Percentiles rank a stretch among this genome's conserved stretches.
These are phyloP conservation scores for Tolypocladium nubicola DNA, from an alignment of 2,329 filamentous ascomycete genomes.

Conservation along the genomic window DNA sequence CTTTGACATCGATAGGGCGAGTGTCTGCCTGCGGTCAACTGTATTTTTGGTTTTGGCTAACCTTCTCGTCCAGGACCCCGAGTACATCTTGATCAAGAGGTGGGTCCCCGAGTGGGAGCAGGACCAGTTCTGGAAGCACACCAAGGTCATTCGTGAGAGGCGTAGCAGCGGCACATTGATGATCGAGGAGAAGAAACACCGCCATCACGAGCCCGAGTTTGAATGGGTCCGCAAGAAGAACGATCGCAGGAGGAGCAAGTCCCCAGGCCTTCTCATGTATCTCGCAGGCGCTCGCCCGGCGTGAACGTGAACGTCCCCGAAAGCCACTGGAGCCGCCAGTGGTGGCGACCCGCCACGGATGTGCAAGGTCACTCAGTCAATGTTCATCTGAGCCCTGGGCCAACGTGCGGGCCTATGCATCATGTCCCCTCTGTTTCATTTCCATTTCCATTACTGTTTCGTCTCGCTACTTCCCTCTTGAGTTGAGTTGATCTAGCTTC, in stretches of 20 bases:
- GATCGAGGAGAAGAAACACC: slow-evolving; percentile 34
- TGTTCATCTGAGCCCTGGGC: neutral
- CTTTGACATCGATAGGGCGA: slow-evolving; percentile 45
- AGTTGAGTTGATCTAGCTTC: neutral
- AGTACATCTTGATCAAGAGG: slow-evolving; percentile 62
- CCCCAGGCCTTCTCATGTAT: slow-evolving; percentile 46
- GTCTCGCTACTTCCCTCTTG: neutral
- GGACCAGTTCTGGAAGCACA: slow-evolving; percentile 63
- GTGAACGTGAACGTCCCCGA: slow-evolving; percentile 11
- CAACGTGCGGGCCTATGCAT: neutral
- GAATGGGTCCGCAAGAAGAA: slow-evolving; percentile 49
- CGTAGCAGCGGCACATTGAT: slow-evolving; percentile 31
- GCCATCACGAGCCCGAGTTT: slow-evolving; percentile 34
- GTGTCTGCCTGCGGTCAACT: slow-evolving; percentile 10
- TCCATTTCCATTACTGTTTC: neutral
- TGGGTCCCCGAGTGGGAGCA: slow-evolving; percentile 65
- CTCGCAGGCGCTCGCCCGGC: slow-evolving; percentile 39
- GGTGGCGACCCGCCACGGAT: neutral
- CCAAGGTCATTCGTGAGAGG: slow-evolving; percentile 50
- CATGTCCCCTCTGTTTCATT: neutral
- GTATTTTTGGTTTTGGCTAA: slow-evolving; percentile 17
- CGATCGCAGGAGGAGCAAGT: slow-evolving; percentile 44
- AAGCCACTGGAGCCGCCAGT: neutral
- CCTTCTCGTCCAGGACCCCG: slow-evolving; percentile 40
- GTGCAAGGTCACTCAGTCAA: neutral